These are phyloP conservation scores for Ormosia emarginata DNA, from an alignment of 306 rosid species.

Conservation along the genomic window DNA sequence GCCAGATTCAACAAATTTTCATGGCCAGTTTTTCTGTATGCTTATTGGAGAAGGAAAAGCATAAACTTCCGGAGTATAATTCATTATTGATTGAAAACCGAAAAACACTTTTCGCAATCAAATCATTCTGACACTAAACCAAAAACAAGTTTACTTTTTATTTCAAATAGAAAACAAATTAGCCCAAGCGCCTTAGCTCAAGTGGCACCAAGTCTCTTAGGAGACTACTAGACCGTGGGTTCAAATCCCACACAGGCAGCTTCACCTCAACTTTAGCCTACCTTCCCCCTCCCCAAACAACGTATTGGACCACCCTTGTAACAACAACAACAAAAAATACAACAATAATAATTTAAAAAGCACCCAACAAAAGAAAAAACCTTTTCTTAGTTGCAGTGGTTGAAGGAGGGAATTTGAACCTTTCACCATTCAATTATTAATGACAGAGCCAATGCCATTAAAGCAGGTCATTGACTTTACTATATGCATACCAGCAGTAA, in stretches of 20 bases:
- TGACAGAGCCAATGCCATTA: not conserved
- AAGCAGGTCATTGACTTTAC: not conserved
- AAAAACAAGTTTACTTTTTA: not conserved
- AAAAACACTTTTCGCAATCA: not conserved
- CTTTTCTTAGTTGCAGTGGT: not conserved
- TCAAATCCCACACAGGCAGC: not conserved
- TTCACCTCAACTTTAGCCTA: not conserved
- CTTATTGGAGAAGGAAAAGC: not conserved
- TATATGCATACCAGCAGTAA: not conserved
- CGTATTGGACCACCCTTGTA: not conserved
- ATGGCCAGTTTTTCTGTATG: not conserved
- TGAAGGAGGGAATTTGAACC: not conserved
- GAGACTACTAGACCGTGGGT: not conserved
- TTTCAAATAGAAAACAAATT: constrained; percentile 4
- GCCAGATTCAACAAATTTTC: not conserved
- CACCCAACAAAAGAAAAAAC: not conserved
- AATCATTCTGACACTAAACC: not conserved
- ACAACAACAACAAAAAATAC: not conserved
- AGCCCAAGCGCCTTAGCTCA: not conserved
- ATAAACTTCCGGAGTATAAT: not conserved
- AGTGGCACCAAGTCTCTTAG: not conserved
- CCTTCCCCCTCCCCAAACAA: not conserved
- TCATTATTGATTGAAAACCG: constrained; percentile 14
- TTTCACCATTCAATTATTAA: not conserved
- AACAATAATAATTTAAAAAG: not conserved